Evolutionary conservation across 129 eudicot species (phyloP).

Genomic region (Tagetes patula): DNA sequence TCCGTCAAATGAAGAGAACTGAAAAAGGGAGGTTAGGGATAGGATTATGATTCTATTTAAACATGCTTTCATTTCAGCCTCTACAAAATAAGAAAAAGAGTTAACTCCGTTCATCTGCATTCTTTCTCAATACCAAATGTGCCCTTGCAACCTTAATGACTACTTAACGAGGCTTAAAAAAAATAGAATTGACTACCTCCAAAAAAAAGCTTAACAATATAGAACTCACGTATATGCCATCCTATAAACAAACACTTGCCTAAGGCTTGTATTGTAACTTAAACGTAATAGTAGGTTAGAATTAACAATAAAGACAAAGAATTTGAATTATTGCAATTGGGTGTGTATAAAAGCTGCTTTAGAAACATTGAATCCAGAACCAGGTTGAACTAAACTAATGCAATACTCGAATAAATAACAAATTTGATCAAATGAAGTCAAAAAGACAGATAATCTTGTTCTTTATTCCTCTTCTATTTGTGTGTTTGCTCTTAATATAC

Average conservation of each 20-base stretch:
- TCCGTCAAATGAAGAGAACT: neutral
- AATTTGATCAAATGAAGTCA: neutral
- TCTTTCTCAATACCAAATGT: neutral
- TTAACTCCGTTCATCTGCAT: neutral
- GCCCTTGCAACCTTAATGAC: neutral
- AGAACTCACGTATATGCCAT: neutral
- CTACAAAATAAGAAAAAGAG: neutral
- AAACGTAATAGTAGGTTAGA: neutral
- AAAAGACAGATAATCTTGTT: neutral
- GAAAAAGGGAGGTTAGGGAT: conserved; percentile 7
- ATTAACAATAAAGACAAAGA: neutral
- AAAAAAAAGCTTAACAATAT: neutral
- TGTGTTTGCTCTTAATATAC: neutral
- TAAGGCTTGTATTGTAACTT: neutral
- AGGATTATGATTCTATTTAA: neutral
- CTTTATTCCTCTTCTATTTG: conserved; percentile 6
- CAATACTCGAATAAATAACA: neutral
- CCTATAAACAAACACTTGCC: neutral
- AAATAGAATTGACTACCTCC: neutral
- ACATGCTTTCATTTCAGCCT: conserved; percentile 2
- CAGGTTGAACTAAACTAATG: neutral
- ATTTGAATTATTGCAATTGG: neutral
- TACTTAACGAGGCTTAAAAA: neutral
- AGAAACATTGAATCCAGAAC: neutral
- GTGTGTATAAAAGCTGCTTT: neutral